Percentiles rank a stretch among this genome's conserved stretches.
phyloP scores from a whole-genome alignment of 192 early-diverging fungal species.

The Linnemannia hyalina region DNA sequence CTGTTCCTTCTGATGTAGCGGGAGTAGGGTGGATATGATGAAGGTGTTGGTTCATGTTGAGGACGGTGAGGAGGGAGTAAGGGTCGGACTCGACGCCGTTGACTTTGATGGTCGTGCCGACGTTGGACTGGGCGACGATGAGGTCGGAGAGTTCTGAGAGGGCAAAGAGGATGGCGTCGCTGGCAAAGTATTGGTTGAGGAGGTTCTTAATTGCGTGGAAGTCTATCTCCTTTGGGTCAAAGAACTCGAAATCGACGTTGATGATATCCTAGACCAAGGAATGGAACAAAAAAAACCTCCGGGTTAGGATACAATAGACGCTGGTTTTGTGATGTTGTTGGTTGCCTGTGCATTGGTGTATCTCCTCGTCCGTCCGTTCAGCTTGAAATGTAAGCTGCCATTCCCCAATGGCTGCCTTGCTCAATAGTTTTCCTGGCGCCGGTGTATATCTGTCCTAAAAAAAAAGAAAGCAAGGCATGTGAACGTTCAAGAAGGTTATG shows the following conservation, averaged over 20 bases:
- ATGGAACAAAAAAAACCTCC: no score
- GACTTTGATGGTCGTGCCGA: conserved; percentile 93
- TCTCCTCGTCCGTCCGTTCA: no score
- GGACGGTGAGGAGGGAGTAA: conserved; percentile 86
- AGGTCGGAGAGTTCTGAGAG: conserved; percentile 85
- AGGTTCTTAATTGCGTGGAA: conserved; percentile 94
- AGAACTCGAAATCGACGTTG: conserved; percentile 97
- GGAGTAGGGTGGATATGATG: conserved; percentile 32
- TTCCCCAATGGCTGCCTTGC: no score
- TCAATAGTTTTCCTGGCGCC: no score
- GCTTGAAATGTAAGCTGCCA: no score
- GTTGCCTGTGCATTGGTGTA: no score
- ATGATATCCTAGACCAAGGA: conserved; percentile 62
- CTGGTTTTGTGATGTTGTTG: no score
- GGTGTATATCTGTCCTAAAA: neutral
- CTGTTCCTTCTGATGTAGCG: conserved; percentile 13
- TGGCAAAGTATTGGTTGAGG: conserved; percentile 81
- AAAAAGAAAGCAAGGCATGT: neutral
- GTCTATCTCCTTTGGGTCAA: conserved; percentile 88
- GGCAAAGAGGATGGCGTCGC: conserved; percentile 82
- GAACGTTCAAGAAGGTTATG: neutral
- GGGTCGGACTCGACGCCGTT: conserved; percentile 86
- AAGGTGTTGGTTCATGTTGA: conserved; percentile 77
- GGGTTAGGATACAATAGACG: no score
- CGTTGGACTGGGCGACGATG: conserved; percentile 77